Conservation (phyloP, 1,284 basidiomycete species). For the Moniliophthora roreri region DNA sequence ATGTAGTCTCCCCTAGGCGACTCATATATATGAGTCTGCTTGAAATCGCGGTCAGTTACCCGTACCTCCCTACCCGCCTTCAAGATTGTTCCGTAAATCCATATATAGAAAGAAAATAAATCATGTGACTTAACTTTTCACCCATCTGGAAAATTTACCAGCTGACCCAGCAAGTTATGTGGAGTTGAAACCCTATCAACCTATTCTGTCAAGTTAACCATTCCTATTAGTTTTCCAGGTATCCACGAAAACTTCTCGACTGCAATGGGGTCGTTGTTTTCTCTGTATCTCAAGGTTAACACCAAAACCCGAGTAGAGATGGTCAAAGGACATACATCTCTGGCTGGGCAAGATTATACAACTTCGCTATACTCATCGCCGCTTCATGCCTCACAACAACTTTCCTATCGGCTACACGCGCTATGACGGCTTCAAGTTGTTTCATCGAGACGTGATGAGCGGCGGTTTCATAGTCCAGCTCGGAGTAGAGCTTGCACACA, state of each 20-base stretch:
- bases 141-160: no score
- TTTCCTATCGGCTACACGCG: constrained; percentile 86
- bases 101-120: no score
- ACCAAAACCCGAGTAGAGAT: no score
- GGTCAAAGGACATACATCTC: constrained; percentile 69
- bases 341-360: constrained; percentile 83
- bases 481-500: constrained; percentile 79
- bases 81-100: no score
- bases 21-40: no score
- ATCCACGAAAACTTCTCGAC: constrained; percentile 93
- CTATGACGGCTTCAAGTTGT: constrained; percentile 68
- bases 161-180: no score
- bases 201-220: constrained; percentile 52
- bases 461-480: constrained; percentile 89
- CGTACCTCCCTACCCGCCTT: no score
- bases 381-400: constrained; percentile 82
- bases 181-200: no score
- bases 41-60: no score
- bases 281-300: constrained; percentile 46
- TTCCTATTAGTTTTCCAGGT: constrained; percentile 70
- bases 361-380: constrained; percentile 71
- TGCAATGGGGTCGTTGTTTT: constrained; percentile 75
- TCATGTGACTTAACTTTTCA: no score
- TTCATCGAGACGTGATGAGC: constrained; percentile 76
- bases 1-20: no score